Base-by-base conservation (phyloP, 2,329 filamentous ascomycete genomes). In the Verticillium isaacii region DNA sequence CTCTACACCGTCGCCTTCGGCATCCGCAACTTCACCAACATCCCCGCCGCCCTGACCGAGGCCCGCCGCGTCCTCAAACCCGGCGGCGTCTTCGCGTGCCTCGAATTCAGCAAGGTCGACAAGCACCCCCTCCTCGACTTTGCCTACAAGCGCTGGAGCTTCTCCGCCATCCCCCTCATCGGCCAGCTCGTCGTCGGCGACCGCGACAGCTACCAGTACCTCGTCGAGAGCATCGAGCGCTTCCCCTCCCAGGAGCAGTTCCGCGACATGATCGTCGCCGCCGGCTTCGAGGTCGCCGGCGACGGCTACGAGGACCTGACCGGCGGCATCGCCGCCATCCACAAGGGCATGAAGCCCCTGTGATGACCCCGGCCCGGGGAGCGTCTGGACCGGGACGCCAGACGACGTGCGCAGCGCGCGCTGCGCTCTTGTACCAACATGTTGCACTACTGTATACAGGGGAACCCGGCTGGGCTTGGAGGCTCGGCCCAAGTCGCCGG, bases 1-100 rank as follows among this genome's bases (percentile, higher is more conserved):
- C 83, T 99, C 5, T 99, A 99, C 80, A 99, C 95, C 0, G 95
- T 99, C 3, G 93, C 94, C 0, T 99, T 99, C 71, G 95, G 95
- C 36, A 98, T 99, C 73, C 86, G 95, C 59, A 99, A 99, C 78
- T 99, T 99, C 78, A 95, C 92, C 61, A 88, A 97, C 78, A 96
- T 97, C 72, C 88, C 91, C 57, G 85, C 85, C 0, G 96, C 94
- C 0, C 78, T 99, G 62, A 79, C 82, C 39, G 93, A 98, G 73
- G 95, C 95, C 0, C 88, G 89, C 76, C 87, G 95, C 7, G 92
- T 98, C 2, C 82, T 99, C 34, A 95, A 93, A 77, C 96, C 96
- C 0, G 95, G 95, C 54, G 95, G 95, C 65, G 89, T 99, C 0
- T 99, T 99, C 73, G 94, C 95, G 3, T 98, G 95, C 71, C 84